These are phyloP conservation scores for Sporothrix variecibatus DNA, from an alignment of 2,329 filamentous ascomycete species.

Conservation along the genomic window DNA sequence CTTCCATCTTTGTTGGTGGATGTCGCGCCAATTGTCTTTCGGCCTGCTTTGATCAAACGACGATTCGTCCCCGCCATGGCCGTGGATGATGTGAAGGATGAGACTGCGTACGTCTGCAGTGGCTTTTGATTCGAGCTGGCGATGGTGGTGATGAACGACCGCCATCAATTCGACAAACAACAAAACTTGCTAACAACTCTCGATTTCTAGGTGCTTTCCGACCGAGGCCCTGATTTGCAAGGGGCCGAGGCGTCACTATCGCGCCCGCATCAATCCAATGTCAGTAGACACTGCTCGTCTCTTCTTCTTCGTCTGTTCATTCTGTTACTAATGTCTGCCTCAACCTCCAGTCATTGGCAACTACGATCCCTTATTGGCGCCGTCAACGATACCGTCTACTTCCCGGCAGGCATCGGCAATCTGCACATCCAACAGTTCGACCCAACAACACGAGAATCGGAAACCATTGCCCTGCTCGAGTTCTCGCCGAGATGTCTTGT, in stretches of 20 bases:
- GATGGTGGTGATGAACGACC: not conserved
- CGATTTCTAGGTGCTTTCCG: slow-evolving; percentile 57
- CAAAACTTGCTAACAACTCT: slow-evolving; percentile 23
- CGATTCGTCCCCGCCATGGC: slow-evolving; percentile 47
- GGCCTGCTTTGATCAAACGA: slow-evolving; percentile 31
- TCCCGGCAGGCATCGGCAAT: slow-evolving; percentile 72
- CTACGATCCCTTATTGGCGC: slow-evolving; percentile 87
- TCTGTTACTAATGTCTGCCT: not conserved
- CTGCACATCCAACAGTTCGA: slow-evolving; percentile 67
- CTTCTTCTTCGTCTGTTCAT: not conserved
- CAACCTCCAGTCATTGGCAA: slow-evolving; percentile 70
- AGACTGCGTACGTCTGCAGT: slow-evolving; percentile 50
- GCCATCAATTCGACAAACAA: too few species aligned
- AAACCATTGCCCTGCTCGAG: slow-evolving; percentile 69
- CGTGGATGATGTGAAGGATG: slow-evolving; percentile 46
- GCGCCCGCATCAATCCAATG: slow-evolving; percentile 65
- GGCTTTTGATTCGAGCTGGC: too few species aligned
- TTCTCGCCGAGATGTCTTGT: slow-evolving; percentile 83
- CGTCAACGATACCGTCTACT: slow-evolving; percentile 79
- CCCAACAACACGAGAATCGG: slow-evolving; percentile 68
- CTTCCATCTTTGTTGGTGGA: slow-evolving; percentile 8
- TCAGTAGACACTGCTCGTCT: slow-evolving; percentile 42
- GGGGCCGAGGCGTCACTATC: slow-evolving; percentile 66
- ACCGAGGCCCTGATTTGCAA: slow-evolving; percentile 66
- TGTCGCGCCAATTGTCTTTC: not conserved